Conservation (phyloP, 176 grass and related monocot genomes). For the Carex scoparia region DNA sequence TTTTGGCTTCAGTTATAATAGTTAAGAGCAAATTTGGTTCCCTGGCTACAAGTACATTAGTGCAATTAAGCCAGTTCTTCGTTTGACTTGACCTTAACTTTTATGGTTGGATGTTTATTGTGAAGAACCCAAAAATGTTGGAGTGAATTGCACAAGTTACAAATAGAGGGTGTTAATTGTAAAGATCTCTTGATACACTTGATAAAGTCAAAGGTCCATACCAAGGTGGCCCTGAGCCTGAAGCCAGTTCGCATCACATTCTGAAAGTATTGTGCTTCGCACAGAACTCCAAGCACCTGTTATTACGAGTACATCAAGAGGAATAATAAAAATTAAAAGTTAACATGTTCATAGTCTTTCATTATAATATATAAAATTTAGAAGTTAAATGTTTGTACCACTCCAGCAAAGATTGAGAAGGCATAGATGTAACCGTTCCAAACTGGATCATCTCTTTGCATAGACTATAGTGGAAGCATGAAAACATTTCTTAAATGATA, state of each 20-base stretch:
- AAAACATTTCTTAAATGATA: neutral
- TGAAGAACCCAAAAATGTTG: neutral
- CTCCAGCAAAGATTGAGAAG: conserved; percentile 92
- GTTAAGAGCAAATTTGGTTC: neutral
- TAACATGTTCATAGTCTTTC: conserved; percentile 7
- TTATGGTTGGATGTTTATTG: neutral
- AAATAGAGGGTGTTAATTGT: neutral
- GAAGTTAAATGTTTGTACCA: conserved; percentile 47
- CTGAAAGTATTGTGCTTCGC: conserved; percentile 98
- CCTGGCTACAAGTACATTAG: neutral
- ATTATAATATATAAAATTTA: neutral
- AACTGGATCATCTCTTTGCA: conserved; percentile 88
- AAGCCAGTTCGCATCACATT: conserved; percentile 97
- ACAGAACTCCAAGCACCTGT: conserved; percentile 78
- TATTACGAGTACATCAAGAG: conserved; percentile 21
- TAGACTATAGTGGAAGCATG: conserved; percentile 46
- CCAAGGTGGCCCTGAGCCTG: conserved; percentile 89
- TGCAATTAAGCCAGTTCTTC: neutral
- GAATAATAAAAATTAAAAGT: conserved; percentile 16
- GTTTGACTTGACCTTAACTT: neutral
- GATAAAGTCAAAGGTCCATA: conserved; percentile 33
- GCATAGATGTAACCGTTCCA: conserved; percentile 89
- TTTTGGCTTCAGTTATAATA: neutral
- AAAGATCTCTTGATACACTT: conserved; percentile 22
- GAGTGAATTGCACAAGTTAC: conserved; percentile 3